Conservation (phyloP, 345 rosid genomes). For the Passiflora organensis region DNA sequence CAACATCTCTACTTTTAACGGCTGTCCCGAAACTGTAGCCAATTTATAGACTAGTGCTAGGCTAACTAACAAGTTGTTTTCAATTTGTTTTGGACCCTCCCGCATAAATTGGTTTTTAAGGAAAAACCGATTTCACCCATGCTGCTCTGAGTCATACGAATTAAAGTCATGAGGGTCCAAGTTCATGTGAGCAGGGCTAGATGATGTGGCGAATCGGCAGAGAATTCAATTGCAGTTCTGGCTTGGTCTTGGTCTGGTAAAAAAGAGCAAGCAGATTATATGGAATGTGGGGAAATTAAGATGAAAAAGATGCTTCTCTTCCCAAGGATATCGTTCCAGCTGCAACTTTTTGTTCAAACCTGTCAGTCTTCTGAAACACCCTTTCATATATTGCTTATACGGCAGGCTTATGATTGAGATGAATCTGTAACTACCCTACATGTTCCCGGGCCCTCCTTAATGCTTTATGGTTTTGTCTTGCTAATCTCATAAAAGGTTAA, state of each 20-base stretch:
- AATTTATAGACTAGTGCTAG: slow-evolving; percentile 8
- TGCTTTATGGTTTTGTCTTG: slow-evolving; percentile 27
- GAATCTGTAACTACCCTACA: slow-evolving; percentile 50
- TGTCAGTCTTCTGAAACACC: slow-evolving; percentile 60
- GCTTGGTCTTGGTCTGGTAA: slow-evolving; percentile 28
- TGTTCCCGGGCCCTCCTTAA: slow-evolving; percentile 24
- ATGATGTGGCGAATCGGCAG: slow-evolving; percentile 27
- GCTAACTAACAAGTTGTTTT: too few relatives aligned
- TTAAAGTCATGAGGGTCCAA: background rate
- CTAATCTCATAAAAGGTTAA: slow-evolving; percentile 31
- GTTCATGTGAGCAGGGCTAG: slow-evolving; percentile 17
- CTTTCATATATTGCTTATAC: slow-evolving; percentile 50
- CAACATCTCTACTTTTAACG: slow-evolving; percentile 44
- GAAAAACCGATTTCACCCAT: too few relatives aligned
- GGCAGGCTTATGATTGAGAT: slow-evolving; percentile 43
- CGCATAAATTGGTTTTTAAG: too few relatives aligned
- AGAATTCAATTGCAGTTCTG: background rate
- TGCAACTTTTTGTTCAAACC: slow-evolving; percentile 70
- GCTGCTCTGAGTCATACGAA: background rate
- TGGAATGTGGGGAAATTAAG: slow-evolving; percentile 29
- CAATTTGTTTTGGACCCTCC: too few relatives aligned
- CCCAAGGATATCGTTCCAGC: slow-evolving; percentile 59
- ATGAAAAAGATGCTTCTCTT: slow-evolving; percentile 59
- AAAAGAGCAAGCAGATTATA: slow-evolving; percentile 35
- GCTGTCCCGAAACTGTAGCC: slow-evolving; percentile 23